Evolutionary conservation across 208 protist genomes (phyloP).

Genomic region (Trichomonas gallinae): DNA sequence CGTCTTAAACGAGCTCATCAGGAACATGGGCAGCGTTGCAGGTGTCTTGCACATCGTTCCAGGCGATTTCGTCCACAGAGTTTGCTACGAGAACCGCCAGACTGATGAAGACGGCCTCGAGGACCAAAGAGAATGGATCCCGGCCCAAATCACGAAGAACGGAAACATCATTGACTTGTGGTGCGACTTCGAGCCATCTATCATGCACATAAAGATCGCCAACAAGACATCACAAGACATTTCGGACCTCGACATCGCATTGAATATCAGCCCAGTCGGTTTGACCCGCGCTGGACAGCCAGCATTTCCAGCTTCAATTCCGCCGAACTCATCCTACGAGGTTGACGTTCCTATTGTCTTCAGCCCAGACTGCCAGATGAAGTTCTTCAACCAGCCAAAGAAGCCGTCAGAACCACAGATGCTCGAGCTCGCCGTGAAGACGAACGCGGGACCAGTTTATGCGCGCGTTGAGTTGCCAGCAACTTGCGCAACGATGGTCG

Average conservation of each 20-base stretch:
- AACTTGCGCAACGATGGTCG: not conserved
- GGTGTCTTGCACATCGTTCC: not conserved
- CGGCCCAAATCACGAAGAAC: not conserved
- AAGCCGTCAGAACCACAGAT: not conserved
- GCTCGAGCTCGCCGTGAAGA: not conserved
- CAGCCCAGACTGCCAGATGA: not conserved
- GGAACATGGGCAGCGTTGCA: not conserved
- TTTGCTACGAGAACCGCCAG: not conserved
- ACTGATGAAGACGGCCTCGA: not conserved
- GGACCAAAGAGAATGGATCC: not conserved
- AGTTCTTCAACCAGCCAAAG: not conserved
- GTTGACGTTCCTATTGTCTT: not conserved
- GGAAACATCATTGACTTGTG: not conserved
- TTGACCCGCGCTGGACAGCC: not conserved
- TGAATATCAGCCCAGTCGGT: not conserved
- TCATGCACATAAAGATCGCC: not conserved
- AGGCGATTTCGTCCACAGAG: not conserved
- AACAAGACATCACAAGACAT: not conserved
- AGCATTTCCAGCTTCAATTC: not conserved
- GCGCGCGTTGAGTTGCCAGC: not conserved
- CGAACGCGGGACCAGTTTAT: not conserved
- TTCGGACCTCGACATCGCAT: not conserved
- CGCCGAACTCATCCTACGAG: not conserved
- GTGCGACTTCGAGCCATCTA: not conserved
- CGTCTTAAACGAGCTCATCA: not conserved